Base-by-base conservation (phyloP, 306 rosid genomes). In the Acacia acuminata region DNA sequence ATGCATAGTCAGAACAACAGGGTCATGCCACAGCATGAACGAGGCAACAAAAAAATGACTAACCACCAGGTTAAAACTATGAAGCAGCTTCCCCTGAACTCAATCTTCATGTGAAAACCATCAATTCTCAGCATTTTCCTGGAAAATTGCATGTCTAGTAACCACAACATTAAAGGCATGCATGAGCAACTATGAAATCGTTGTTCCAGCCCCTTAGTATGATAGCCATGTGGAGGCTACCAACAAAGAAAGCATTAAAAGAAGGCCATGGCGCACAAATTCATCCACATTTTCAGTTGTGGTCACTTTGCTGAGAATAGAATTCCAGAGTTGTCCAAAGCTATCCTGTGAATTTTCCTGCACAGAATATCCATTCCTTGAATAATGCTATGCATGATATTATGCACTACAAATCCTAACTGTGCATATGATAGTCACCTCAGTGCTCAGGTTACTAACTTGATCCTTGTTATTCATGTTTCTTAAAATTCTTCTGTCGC, bases 231-330 rank as follows among this genome's bases (percentile, higher is more conserved):
- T 78, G 58, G 91, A 88, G 82, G 91, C 72, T 53, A 88, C 81
- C 91, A 96, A 81, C 78, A 92, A 56, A 45, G 97, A 92, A 82
- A 91, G 80, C 90, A 93, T 88, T 66, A 81, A 82, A 70, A 83
- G 82, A 84, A 96, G 86, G 63, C 98, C 91, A 50, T 88, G 92
- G 81, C 71, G 80, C 90, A 96, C 93, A 60, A 93, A 83, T 55
- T 91, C 67, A 83, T 96, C 96, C 2, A 66, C 64, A 65, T 92
- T 84, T 88, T 89, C 90, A 55, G 88, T 70, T 42, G 83, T 75
- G 77, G 79, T 81, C 71, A 89, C 71, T 78, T 74, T 88, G 70
- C 82, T 47, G 71, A 82, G 83, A 25, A 91, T 66, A 77, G 75
- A 53, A 69, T 80, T 86, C 93, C 94, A 85, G 58, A 82, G 17